Evolutionary conservation across 306 rosid genomes (phyloP).

Genomic region (Vigna radiata): DNA sequence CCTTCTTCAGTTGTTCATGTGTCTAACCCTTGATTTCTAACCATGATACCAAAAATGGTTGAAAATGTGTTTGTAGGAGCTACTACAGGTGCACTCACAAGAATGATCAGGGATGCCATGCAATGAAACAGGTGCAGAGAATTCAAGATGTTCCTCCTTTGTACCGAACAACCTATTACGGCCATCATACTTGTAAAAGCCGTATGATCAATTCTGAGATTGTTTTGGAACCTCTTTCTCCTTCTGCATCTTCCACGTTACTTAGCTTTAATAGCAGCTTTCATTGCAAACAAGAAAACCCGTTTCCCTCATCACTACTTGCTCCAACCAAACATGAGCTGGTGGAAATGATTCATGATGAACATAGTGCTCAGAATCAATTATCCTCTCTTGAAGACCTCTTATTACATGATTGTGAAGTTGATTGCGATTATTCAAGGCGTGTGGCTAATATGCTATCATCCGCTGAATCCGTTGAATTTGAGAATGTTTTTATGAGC

Average conservation of each 20-base stretch:
- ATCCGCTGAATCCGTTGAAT: neutral
- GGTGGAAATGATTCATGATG: neutral
- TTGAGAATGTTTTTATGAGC: slow-evolving; percentile 1
- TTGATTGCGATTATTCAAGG: neutral
- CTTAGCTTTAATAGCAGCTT: slow-evolving; percentile 28
- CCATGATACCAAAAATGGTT: neutral
- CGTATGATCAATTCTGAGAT: slow-evolving; percentile 44
- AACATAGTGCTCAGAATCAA: neutral
- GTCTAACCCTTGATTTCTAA: too few species aligned
- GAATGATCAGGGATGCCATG: slow-evolving; percentile 62
- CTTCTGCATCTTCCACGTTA: slow-evolving; percentile 17
- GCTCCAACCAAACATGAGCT: slow-evolving; percentile 14
- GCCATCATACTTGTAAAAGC: slow-evolving; percentile 56
- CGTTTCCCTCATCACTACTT: slow-evolving; percentile 4
- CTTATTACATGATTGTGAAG: slow-evolving; percentile 14
- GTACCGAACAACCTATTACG: slow-evolving; percentile 52
- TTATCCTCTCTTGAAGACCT: neutral
- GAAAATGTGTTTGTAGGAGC: slow-evolving; percentile 43
- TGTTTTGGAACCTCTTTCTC: slow-evolving; percentile 25
- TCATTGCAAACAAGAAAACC: neutral
- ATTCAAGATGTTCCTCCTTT: slow-evolving; percentile 54
- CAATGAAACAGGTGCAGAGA: slow-evolving; percentile 69
- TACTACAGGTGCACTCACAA: slow-evolving; percentile 71
- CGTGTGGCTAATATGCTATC: neutral
- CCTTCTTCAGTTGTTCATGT: too few species aligned